Percentiles rank a stretch among this genome's conserved stretches.
Conservation (phyloP, 2,329 filamentous ascomycete species). For the Dothideomycetes sp. region DNA sequence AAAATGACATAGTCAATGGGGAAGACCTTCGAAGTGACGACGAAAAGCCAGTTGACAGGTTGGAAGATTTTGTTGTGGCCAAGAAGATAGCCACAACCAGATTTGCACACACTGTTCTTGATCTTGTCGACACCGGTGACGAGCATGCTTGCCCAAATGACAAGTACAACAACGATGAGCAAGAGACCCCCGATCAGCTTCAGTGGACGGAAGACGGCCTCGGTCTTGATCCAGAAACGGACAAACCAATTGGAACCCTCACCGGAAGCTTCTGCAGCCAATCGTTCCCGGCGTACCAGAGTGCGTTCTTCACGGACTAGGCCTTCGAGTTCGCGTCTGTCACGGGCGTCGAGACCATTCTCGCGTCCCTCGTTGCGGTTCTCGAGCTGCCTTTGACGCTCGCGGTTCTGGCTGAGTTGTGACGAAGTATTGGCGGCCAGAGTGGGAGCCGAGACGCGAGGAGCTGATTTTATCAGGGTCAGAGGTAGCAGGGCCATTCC, state of each 20-base stretch:
- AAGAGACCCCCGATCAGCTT: conserved; percentile 79
- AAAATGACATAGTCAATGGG: conserved; percentile 90
- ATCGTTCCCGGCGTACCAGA: conserved; percentile 74
- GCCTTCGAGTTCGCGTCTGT: conserved; percentile 78
- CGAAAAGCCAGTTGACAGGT: conserved; percentile 82
- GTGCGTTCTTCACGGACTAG: conserved; percentile 87
- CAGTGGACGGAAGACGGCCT: conserved; percentile 74
- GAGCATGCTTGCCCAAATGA: conserved; percentile 86
- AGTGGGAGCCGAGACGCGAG: conserved; percentile 72
- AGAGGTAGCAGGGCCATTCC: conserved; percentile 84
- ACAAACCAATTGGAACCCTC: conserved; percentile 68
- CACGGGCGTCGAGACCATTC: conserved; percentile 70
- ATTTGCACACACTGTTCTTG: conserved; percentile 86
- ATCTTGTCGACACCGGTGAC: conserved; percentile 95
- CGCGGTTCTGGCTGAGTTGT: conserved; percentile 77
- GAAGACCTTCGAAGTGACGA: conserved; percentile 72
- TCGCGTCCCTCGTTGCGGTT: conserved; percentile 69
- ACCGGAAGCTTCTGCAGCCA: conserved; percentile 73
- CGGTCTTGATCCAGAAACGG: conserved; percentile 67
- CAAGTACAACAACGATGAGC: conserved; percentile 61
- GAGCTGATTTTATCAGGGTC: conserved; percentile 84
- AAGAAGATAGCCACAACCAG: conserved; percentile 84
- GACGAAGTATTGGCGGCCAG: conserved; percentile 67
- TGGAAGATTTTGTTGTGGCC: conserved; percentile 87
- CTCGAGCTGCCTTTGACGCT: conserved; percentile 86